Evolutionary conservation across 179 eudicot species (phyloP).

Genomic region (Sideroxylon spinosum): DNA sequence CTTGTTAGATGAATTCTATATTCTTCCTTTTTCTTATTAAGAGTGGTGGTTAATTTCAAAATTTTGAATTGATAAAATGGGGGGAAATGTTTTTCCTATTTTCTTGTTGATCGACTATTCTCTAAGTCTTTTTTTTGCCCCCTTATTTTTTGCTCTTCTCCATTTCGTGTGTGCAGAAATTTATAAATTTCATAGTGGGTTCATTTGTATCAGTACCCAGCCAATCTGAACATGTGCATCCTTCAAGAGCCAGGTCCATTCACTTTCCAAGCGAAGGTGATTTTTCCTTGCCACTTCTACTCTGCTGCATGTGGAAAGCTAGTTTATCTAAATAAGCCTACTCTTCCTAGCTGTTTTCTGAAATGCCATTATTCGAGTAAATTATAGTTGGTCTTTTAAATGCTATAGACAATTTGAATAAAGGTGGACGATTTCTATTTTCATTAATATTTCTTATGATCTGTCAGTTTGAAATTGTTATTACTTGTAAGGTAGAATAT

Average conservation of each 20-base stretch:
- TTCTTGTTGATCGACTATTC: background rate
- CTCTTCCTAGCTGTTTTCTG: background rate
- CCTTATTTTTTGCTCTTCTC: background rate
- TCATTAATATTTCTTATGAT: background rate
- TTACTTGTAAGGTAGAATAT: background rate
- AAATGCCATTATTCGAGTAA: background rate
- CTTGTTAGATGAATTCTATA: background rate
- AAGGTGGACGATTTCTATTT: background rate
- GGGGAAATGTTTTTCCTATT: background rate
- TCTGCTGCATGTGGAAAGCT: background rate
- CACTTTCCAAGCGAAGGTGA: conserved; percentile 37
- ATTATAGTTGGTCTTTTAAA: background rate
- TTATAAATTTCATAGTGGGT: conserved; percentile 50
- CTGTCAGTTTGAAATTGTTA: background rate
- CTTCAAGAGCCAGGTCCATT: conserved; percentile 21
- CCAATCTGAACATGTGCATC: conserved; percentile 21
- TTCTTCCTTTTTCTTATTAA: background rate
- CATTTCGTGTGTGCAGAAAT: conserved; percentile 49
- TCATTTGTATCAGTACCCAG: conserved; percentile 53
- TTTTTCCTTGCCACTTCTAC: conserved; percentile 13
- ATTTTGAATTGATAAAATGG: background rate
- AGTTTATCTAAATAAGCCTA: background rate
- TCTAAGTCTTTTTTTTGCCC: background rate
- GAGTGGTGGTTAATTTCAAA: background rate
- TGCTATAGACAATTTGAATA: background rate